Evolutionary conservation across 2,329 filamentous ascomycete genomes (phyloP), one percentile per base, ranked within the genome.

Genomic region (Botryotinia convoluta): DNA sequence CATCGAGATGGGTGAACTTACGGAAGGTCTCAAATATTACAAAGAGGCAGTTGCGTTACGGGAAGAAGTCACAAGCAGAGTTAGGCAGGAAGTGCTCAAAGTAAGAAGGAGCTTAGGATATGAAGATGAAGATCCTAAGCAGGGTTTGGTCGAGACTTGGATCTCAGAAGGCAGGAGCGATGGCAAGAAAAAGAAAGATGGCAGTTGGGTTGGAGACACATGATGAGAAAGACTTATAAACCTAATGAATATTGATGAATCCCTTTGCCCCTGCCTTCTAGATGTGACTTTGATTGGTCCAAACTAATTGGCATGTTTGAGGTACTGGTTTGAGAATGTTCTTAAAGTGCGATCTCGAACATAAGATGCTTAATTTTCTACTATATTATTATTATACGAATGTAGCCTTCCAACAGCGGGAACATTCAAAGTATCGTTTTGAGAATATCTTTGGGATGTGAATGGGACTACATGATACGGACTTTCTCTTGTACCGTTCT

Each of bases 71-170:
- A 94, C 95, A 2, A 86, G 87, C 81, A 87, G 91, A 74, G 89
- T 98, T 48, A 87, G 96, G 67, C 87, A 92, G 72, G 92, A 97
- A 81, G 91, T 99, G 4, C 83, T 95, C 69, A 93, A 93, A 78
- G 86, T 98, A 35, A 87, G 95, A 75, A 86, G 89, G 76, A 87
- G 87, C 62, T 84, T 92, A 73, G 95, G 94, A 37, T 80, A 80
- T 75, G 88, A 92, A 0, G 94, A 97, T 74, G 92, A 97, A 77
- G 93, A 97, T 77, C 90, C 92, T 0, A 91, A 92, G 77, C 87
- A 90, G 65, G 92, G 90, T 14, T 83, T 95, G 42, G 93, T 92
- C 0, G 93, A 95, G 82, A 97, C 94, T 1, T 98, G 93, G 91
- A 85, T 87, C 3, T 83, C 83, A 67, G 87, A 77, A 63, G 75